Evolutionary conservation across 176 grass and related monocot genomes (phyloP), one percentile per base, ranked within the genome.

Genomic region (Secale cereale): DNA sequence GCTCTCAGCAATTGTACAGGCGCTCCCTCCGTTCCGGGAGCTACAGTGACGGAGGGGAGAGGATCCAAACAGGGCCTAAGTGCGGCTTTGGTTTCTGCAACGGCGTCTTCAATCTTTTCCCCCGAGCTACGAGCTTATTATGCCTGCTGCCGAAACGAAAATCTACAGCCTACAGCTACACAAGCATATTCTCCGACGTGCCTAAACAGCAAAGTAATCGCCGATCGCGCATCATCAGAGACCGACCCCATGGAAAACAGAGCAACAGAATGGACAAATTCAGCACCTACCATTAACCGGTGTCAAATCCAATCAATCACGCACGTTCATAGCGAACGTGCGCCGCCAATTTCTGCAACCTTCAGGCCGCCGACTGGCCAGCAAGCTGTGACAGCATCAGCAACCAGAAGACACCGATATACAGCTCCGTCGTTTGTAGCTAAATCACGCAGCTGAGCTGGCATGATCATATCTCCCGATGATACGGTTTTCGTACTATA

Each of bases 241-340:
- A 46, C 39, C 15, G 17, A 19, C 15, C 30, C 14, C 23, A 74
- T 13, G 66, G 19, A 59, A 72, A 59, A 72, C 26, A 26, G 22
- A 60, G 20, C 50, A 3, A 82, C 31, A 3, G 29, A 82, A 72
- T 30, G 52, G 32, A 72, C 56, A 52, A 74, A 76, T 81, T 60
- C 66, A 75, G 68, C 32, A 26, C 48, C 75, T 25, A 74, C 65
- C 81, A 56, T 19, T 19, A 52, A 52, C 48, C 48, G 16, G 12
- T 30, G 37, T 10, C 59, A 85, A 85, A 85, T 17, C 45, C 69
- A 80, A 85, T 75, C 48, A 89, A 77, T 70, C 70, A 31, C 16
- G 60, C 56, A 73, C 29, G 65, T 43, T 83, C 74, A 43, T 72
- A 10, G 30, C 26, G 29, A 4, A 67, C 65, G 37, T 31, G 72